Conservation (phyloP, 306 rosid genomes). For the Casuarina equisetifolia region DNA sequence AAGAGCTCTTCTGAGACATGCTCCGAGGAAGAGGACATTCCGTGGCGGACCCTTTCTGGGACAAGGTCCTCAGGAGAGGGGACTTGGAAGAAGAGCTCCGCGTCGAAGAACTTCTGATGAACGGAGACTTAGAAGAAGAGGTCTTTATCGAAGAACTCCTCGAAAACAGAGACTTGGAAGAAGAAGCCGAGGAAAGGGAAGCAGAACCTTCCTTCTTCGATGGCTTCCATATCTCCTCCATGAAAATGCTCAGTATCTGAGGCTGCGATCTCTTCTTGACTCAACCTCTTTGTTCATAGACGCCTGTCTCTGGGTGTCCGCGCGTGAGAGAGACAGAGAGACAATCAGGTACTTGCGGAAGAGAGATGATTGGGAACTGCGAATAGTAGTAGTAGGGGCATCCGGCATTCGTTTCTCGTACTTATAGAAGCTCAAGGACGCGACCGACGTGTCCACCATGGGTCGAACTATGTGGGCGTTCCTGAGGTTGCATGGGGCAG, state of each 20-base stretch:
- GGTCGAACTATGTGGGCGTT: neutral
- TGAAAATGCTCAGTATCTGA: constrained; percentile 11
- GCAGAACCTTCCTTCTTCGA: constrained; percentile 68
- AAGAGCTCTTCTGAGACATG: constrained; percentile 62
- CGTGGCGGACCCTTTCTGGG: constrained; percentile 56
- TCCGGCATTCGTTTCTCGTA: neutral
- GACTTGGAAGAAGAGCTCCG: constrained; percentile 63
- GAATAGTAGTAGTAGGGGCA: neutral
- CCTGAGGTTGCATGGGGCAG: neutral
- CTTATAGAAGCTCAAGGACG: neutral
- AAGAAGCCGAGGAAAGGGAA: constrained; percentile 12
- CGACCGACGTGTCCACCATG: neutral
- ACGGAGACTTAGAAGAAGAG: constrained; percentile 45
- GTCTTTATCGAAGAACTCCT: constrained; percentile 70
- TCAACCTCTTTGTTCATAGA: neutral
- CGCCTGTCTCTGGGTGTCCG: neutral
- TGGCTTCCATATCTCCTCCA: constrained; percentile 88
- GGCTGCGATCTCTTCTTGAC: neutral
- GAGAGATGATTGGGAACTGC: neutral
- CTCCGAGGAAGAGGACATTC: constrained; percentile 57
- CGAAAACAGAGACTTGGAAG: constrained; percentile 51
- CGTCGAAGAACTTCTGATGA: constrained; percentile 69
- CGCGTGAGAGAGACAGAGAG: neutral
- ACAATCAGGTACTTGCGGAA: neutral
- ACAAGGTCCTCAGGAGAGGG: constrained; percentile 63